Evolutionary conservation across 352 stramenopile species (phyloP), one percentile per base, ranked within the genome.

Genomic region (Phytophthora litchii): DNA sequence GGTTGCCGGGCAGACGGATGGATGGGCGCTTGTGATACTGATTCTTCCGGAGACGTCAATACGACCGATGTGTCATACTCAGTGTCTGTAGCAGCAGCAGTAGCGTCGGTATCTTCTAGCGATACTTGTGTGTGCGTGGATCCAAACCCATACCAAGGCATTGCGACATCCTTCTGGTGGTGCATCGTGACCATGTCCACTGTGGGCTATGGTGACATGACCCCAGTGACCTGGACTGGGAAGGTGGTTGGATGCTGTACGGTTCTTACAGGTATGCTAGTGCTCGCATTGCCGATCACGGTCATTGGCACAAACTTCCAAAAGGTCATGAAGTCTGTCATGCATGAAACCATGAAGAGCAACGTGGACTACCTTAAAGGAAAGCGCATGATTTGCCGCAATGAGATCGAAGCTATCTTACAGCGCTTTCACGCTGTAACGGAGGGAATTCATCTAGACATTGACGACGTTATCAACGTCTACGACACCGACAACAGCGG

Each of bases 141-240:
- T 52, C 78, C 78, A n/a, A 92, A 89, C 16, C 88, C 86, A 19
- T 96, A 94, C 70, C 74, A 64, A 53, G 89, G 78, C 48, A 95
- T 97, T 46, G 76, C 82, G 0, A 68, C 77, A 19, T 88, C 82
- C 3, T 92, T 95, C 21, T 96, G 89, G 83, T 97, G 86, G 87
- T 90, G 89, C 46, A 87, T 97, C 45, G 86, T 97, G 50, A 97
- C 89, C n/a, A 94, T 96, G 79, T 96, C 89, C 19, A 96, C 89
- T 0, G 88, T 96, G 3, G 89, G 89, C 1, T 97, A 96, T 49
- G 89, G 89, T 1, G 89, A 97, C 47, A 87, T 94, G 72, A 85
- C 74, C 2, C 89, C 89, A 3, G 83, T 92, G 56, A 94, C 87
- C 10, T 67, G 80, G 21, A 16, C 60, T 3, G 89, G 89, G 4